Base-by-base conservation (phyloP, 2,329 filamentous ascomycete genomes). In the Hypoxylon sp. region DNA sequence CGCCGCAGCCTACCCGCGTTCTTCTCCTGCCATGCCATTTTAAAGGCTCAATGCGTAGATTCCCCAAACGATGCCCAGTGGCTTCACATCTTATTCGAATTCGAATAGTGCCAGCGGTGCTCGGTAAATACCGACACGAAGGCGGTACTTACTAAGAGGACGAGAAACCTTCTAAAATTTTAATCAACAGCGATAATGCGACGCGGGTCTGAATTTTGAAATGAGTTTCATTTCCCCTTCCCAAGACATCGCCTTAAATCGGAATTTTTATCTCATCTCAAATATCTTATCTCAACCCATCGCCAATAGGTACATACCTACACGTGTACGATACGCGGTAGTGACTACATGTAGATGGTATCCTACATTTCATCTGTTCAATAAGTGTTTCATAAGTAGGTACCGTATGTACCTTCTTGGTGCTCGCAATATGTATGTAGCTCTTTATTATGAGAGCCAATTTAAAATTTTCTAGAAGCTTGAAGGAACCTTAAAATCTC, bases 181-280 rank as follows among this genome's bases (percentile, higher is more conserved):
- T 26, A 68, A 68, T 66, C 47, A 50, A 44, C 51, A 44, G 58
- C 44, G 44, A 64, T 62, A 57, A 71, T 71, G 62, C 44, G 64
- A 72, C 68, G 58, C 67, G 70, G 65, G 64, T 62, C 62, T 63
- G 31, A 44, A 62, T 56, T 63, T 48, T 46, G 50, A 71, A 71
- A 72, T 72, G 68, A 72, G 53, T 9, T 58, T 72, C 70, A 72
- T 72, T 70, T 72, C 70, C 58, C 46, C 57, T 67, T 17, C 53
- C 58, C 48, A 57, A 37, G 35, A 63, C 57, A 31, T 24, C 42
- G 31, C 56, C 42, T 59, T 33, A 29, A 31, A 31, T 31, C 29
- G 29, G 29, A 33, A 51, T 52, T 31, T 52, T 31, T 52, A 51
- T 22, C 29, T 37, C 35, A 37, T 24, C 31, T 5, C 22, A 22